Evolutionary conservation across 2,329 filamentous ascomycete genomes (phyloP), one percentile per base, ranked within the genome.

Genomic region (Hypoxylon sp.): DNA sequence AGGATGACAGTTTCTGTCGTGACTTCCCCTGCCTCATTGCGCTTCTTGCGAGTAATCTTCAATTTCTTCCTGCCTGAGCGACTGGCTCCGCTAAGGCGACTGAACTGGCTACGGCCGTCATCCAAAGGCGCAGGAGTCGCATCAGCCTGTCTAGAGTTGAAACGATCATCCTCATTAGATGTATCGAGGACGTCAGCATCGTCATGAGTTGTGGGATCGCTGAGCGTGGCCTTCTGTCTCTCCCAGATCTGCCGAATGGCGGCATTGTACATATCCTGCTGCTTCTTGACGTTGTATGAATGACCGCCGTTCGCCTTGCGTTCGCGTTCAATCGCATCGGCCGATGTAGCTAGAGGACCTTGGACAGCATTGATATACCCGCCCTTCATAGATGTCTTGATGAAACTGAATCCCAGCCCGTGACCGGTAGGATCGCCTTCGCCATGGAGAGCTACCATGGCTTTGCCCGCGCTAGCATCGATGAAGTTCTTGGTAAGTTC

Each of bases 311-410:
- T 95, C 14, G 92, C 92, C 76, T 94, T 93, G 70, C 96, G 89
- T 78, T 94, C 93, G 68, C 94, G 92, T 75, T 93, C 92, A 67
- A 94, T 93, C 75, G 93, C 94, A 78, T 97, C 93, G 19, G 93
- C 94, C 9, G 88, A 89, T 2, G 88, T 90, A 6, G 88, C 87
- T 41, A 88, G 80, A 2, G 89, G 88, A 1, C 89, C 89, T 65
- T 89, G 87, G 25, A 97, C 88, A 19, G 94, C 91, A 76, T 94
- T 93, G 79, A 98, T 87, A 67, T 89, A 99, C 0, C 96, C 96
- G 68, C 96, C 96, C 80, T 99, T 99, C 96, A 99, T 99, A 0
- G 93, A 97, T 0, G 94, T 98, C 76, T 96, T 94, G 79, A 99
- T 94, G 79, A 99, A 98, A 78, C 93, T 98, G 83, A 98, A 97